These are phyloP conservation scores for Gillenia trifoliata DNA, from an alignment of 306 rosid species.

Conservation along the genomic window DNA sequence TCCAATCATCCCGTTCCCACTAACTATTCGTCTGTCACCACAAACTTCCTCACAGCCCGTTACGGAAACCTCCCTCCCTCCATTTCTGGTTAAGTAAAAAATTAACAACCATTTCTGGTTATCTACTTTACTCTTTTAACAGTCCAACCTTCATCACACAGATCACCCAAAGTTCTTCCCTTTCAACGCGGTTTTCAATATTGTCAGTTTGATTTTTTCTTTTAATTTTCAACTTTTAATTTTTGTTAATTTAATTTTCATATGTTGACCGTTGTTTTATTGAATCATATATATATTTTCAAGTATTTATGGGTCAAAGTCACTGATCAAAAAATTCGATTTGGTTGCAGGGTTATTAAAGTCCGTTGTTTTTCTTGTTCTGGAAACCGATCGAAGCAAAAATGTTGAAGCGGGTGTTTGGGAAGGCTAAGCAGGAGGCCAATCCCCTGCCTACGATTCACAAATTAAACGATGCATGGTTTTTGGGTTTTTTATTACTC, in stretches of 20 bases:
- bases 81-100: neutral
- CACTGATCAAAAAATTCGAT: neutral
- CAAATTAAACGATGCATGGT: constrained; percentile 74
- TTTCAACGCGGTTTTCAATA: neutral
- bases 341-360: neutral
- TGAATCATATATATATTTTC: neutral
- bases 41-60: neutral
- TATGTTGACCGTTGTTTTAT: neutral
- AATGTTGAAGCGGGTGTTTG: constrained; percentile 75
- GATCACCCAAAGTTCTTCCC: neutral
- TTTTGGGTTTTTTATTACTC: neutral
- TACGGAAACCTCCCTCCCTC: neutral
- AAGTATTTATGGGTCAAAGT: constrained; percentile 4
- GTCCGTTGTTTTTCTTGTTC: neutral
- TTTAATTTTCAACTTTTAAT: neutral
- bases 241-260: too few relatives aligned
- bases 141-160: neutral
- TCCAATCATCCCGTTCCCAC: neutral
- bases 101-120: neutral
- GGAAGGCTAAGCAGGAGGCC: constrained; percentile 69
- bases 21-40: neutral
- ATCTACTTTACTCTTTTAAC: neutral
- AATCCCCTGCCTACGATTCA: constrained; percentile 69
- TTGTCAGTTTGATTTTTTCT: neutral
- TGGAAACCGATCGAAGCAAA: constrained; percentile 19